Conservation (phyloP, 1,139 yeast genomes). For the Scheffersomyces titani region DNA sequence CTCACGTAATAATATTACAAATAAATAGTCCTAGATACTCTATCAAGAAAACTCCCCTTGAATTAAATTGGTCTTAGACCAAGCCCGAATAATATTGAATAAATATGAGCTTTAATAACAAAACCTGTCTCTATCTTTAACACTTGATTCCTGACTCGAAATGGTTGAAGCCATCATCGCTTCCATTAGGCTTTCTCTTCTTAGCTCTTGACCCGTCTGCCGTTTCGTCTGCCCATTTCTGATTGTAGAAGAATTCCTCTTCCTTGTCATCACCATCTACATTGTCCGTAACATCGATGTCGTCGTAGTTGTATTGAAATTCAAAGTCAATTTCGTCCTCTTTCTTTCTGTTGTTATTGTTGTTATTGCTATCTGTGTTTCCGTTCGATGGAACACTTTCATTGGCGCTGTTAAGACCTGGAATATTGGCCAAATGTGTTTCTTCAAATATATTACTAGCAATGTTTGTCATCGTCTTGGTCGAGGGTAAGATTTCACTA, state of each 20-base stretch:
- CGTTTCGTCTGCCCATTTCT: constrained; percentile 18
- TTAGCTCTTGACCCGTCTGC: background rate
- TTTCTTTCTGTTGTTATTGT: background rate
- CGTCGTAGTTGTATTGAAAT: constrained; percentile 25
- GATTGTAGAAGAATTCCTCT: constrained; percentile 23
- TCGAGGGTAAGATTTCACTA: constrained; percentile 27
- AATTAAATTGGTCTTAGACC: background rate
- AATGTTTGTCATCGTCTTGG: background rate
- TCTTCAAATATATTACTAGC: constrained; percentile 8
- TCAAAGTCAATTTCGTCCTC: constrained; percentile 5
- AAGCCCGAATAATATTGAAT: background rate
- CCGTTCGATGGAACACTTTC: background rate
- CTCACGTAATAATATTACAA: background rate
- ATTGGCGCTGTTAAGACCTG: constrained; percentile 5
- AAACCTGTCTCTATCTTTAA: background rate
- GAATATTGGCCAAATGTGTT: constrained; percentile 26
- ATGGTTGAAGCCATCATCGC: background rate
- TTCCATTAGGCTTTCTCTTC: background rate
- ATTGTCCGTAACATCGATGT: constrained; percentile 24
- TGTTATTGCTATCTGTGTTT: background rate
- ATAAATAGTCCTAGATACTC: background rate
- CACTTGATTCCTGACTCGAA: background rate
- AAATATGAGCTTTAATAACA: background rate
- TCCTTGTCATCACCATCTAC: constrained; percentile 25
- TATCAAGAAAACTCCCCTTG: background rate